These are phyloP conservation scores for Saccharomyces cerevisiae DNA, from an alignment of 805 yeast species.

Conservation along the genomic window DNA sequence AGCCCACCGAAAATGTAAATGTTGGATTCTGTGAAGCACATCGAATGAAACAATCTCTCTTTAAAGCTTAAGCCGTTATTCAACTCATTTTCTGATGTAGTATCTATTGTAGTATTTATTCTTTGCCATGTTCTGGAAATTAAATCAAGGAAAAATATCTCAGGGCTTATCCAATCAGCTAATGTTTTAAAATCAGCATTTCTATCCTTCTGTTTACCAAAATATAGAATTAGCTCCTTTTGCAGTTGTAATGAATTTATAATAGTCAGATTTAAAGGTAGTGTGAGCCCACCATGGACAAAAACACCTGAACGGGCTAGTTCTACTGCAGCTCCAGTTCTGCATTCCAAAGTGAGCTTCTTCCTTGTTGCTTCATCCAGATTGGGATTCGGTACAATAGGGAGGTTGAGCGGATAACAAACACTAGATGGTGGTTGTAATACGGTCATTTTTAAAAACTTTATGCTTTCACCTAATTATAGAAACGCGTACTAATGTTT, in stretches of 20 bases:
- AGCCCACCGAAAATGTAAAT: constrained; percentile 66
- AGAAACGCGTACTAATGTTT: neutral
- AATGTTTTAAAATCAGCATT: constrained; percentile 16
- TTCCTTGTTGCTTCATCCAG: constrained; percentile 36
- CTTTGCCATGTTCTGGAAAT: constrained; percentile 52
- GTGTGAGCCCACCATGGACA: constrained; percentile 58
- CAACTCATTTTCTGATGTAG: neutral
- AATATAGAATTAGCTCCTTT: constrained; percentile 31
- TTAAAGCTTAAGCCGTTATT: constrained; percentile 3
- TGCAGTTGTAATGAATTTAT: constrained; percentile 35
- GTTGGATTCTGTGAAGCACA: constrained; percentile 42
- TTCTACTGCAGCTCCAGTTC: constrained; percentile 61
- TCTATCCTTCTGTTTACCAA: constrained; percentile 18
- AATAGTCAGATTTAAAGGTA: constrained; percentile 42
- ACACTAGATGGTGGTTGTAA: constrained; percentile 56
- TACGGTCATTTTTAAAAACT: constrained; percentile 41
- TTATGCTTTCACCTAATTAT: neutral
- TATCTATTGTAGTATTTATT: constrained; percentile 21
- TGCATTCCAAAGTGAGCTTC: constrained; percentile 44
- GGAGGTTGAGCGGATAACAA: constrained; percentile 50
- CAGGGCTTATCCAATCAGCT: constrained; percentile 45
- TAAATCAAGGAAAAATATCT: constrained; percentile 51
- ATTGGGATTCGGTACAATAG: constrained; percentile 19
- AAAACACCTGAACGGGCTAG: constrained; percentile 52
- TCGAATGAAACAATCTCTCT: constrained; percentile 50